phyloP scores from a whole-genome alignment of 1,284 basidiomycete species.

The Austroboletus novae-zelandiae region DNA sequence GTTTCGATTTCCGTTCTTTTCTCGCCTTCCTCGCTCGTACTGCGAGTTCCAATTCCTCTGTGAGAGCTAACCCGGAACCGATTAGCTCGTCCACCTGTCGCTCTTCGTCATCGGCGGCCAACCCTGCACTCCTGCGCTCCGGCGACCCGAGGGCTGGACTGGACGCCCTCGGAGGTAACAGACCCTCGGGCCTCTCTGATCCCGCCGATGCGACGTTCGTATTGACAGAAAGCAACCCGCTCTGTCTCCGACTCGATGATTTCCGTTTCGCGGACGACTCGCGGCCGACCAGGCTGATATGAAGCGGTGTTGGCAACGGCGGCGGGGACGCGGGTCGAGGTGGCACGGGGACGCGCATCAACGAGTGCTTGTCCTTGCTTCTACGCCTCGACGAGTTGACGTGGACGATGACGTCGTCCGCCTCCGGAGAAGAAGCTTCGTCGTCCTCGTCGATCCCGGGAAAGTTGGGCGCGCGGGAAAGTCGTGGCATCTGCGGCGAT shows the following conservation, averaged over 20 bases:
- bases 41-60: conserved; percentile 19
- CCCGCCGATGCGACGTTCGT: conserved; percentile 18
- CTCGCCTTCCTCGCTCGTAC: conserved; percentile 35
- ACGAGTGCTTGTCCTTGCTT: conserved; percentile 36
- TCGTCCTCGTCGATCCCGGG: conserved; percentile 70
- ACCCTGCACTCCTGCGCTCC: conserved; percentile 48
- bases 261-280: conserved; percentile 45
- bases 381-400: conserved; percentile 40
- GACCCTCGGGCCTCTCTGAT: conserved; percentile 29
- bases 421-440: conserved; percentile 45
- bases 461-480: conserved; percentile 64
- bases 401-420: conserved; percentile 38
- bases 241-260: conserved; percentile 53
- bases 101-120: conserved; percentile 61
- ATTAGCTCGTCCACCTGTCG: conserved; percentile 29
- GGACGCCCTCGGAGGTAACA: conserved; percentile 47
- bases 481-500: conserved; percentile 51
- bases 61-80: conserved; percentile 7
- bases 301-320: conserved; percentile 27
- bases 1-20: conserved; percentile 42
- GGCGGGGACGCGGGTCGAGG: conserved; percentile 37
- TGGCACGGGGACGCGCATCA: conserved; percentile 46
- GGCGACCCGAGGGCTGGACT: conserved; percentile 71
- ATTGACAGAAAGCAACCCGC: conserved; percentile 54
- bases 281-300: conserved; percentile 32